Evolutionary conservation across 805 yeast species (phyloP).

Genomic region (Ogataea corticis): DNA sequence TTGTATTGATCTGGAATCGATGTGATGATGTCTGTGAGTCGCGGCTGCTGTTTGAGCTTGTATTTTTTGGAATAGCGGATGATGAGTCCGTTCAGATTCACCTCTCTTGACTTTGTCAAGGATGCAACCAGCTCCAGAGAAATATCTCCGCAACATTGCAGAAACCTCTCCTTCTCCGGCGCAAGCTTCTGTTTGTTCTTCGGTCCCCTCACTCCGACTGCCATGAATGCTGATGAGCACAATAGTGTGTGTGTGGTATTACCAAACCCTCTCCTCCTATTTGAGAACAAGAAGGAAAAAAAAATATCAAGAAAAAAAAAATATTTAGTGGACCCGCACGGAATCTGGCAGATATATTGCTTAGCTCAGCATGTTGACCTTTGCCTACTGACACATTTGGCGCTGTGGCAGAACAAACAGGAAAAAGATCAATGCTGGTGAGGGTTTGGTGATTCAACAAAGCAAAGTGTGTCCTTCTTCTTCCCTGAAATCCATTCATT

Average conservation of each 20-base stretch:
- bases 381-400: not conserved
- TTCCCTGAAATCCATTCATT: not conserved
- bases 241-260: not conserved
- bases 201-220: conserved; percentile 34
- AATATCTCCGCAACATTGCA: conserved; percentile 91
- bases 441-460: not conserved
- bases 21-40: conserved; percentile 90
- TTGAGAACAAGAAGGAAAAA: conserved; percentile 12
- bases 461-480: too few relatives aligned
- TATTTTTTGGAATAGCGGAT: conserved; percentile 85
- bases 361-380: conserved; percentile 1
- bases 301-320: conserved; percentile 2
- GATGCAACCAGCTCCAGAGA: conserved; percentile 83
- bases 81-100: conserved; percentile 88
- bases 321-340: not conserved
- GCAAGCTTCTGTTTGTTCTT: conserved; percentile 63
- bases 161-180: conserved; percentile 90
- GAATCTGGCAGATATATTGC: not conserved
- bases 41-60: conserved; percentile 87
- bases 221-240: conserved; percentile 14
- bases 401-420: conserved; percentile 1
- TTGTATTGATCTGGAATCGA: conserved; percentile 96
- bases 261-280: conserved; percentile 9
- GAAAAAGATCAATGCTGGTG: not conserved
- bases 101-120: conserved; percentile 68